phyloP scores from a whole-genome alignment of 2,329 filamentous ascomycete genomes.

The Ophiostoma ips region DNA sequence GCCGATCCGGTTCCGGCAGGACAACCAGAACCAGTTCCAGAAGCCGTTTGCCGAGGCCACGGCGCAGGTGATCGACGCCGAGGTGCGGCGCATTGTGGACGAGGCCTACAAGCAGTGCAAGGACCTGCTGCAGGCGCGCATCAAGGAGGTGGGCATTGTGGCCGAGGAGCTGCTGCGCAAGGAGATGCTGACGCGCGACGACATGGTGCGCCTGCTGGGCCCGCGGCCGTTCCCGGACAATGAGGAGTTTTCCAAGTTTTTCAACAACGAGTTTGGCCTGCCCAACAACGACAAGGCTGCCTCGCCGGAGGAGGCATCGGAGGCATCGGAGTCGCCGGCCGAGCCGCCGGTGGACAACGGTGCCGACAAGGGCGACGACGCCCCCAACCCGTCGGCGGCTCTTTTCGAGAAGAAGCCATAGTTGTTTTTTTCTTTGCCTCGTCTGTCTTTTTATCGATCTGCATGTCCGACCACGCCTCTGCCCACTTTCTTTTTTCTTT shows the following conservation, averaged over 20 bases:
- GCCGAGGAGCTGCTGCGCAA: conserved; percentile 87
- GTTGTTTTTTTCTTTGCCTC: background rate
- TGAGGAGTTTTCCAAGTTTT: conserved; percentile 91
- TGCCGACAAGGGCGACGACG: background rate
- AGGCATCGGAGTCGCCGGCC: conserved; percentile 30
- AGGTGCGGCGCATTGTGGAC: conserved; percentile 84
- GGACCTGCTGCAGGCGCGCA: conserved; percentile 70
- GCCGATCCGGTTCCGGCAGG: conserved; percentile 77
- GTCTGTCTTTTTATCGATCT: background rate
- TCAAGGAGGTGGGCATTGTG: conserved; percentile 73
- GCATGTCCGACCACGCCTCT: background rate
- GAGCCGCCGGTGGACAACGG: conserved; percentile 28
- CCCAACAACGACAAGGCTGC: conserved; percentile 35
- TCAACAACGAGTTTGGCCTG: conserved; percentile 44
- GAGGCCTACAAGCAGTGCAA: conserved; percentile 86
- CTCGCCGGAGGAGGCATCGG: background rate
- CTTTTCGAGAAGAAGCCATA: conserved; percentile 6
- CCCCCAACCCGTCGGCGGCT: background rate
- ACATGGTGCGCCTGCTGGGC: conserved; percentile 80
- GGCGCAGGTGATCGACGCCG: conserved; percentile 77
- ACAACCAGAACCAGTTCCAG: conserved; percentile 59
- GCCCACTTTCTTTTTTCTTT: too few species aligned
- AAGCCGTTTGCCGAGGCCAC: conserved; percentile 96
- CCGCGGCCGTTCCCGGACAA: conserved; percentile 71
- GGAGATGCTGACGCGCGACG: conserved; percentile 82